These are phyloP conservation scores for Fusarium piperis DNA, from an alignment of 2,329 filamentous ascomycete species.

Conservation along the genomic window DNA sequence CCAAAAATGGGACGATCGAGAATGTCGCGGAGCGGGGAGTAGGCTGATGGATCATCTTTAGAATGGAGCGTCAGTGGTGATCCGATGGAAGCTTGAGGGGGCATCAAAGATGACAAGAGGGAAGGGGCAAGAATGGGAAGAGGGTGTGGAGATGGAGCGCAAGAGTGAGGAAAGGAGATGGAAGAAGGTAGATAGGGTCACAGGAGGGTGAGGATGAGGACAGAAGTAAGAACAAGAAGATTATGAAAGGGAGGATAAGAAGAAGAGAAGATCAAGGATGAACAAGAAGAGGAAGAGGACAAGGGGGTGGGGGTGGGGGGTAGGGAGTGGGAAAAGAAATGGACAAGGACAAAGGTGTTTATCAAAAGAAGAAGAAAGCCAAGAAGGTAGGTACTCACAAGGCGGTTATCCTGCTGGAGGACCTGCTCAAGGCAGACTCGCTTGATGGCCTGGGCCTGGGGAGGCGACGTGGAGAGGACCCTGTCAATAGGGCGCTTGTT, in stretches of 20 bases:
- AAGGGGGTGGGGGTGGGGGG: too few species aligned
- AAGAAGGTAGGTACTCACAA: background rate
- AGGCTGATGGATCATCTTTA: slow-evolving; percentile 8
- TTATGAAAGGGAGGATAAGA: background rate
- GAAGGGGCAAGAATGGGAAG: background rate
- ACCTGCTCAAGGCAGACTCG: background rate
- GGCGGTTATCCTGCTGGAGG: background rate
- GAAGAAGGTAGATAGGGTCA: too few species aligned
- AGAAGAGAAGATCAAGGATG: background rate
- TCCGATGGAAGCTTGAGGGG: background rate
- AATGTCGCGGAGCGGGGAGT: background rate
- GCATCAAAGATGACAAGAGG: background rate
- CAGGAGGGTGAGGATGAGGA: background rate
- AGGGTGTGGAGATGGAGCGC: too few species aligned
- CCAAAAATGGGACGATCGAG: slow-evolving; percentile 1
- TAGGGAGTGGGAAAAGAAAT: background rate
- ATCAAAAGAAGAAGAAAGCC: too few species aligned
- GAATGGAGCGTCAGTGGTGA: background rate
- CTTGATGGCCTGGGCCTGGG: background rate
- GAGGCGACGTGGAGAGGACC: background rate
- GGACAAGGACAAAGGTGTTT: background rate
- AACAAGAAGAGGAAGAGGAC: background rate
- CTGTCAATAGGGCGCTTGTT: slow-evolving; percentile 9
- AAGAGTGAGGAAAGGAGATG: background rate
- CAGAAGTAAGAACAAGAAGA: background rate